Evolutionary conservation across 1,284 basidiomycete species (phyloP).

Genomic region (Wolfiporia cocos): DNA sequence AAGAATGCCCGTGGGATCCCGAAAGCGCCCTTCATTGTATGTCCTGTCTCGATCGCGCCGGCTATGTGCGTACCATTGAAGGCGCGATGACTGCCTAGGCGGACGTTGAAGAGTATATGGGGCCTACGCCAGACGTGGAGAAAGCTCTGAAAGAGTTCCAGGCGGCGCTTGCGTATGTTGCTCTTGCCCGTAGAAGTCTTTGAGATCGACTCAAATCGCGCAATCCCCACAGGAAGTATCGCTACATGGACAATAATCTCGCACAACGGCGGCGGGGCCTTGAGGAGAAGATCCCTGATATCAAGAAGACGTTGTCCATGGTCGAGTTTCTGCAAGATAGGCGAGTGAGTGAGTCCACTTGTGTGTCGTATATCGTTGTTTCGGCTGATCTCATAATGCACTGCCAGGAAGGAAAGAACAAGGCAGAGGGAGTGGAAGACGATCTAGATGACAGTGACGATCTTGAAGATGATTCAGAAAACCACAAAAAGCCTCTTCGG

Average conservation of each 20-base stretch:
- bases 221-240: constrained; percentile 77
- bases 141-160: constrained; percentile 80
- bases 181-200: not conserved
- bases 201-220: constrained; percentile 11
- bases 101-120: constrained; percentile 85
- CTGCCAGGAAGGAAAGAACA: constrained; percentile 54
- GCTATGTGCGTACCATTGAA: constrained; percentile 2
- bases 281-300: constrained; percentile 95
- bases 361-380: not conserved
- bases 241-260: constrained; percentile 93
- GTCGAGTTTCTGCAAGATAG: constrained; percentile 79
- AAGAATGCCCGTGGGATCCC: constrained; percentile 92
- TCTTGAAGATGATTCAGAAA: constrained; percentile 33
- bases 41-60: constrained; percentile 25
- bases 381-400: not conserved
- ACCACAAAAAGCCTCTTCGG: constrained; percentile 58
- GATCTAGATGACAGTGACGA: constrained; percentile 44
- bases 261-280: constrained; percentile 75
- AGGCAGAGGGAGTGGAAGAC: constrained; percentile 43
- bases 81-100: constrained; percentile 35
- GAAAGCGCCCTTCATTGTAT: constrained; percentile 90
- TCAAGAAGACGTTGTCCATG: constrained; percentile 89
- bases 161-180: constrained; percentile 84
- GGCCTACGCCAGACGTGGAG: constrained; percentile 77
- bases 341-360: constrained; percentile 39